phyloP scores from a whole-genome alignment of 257 asterid species.

The Capsicum rhomboideum region DNA sequence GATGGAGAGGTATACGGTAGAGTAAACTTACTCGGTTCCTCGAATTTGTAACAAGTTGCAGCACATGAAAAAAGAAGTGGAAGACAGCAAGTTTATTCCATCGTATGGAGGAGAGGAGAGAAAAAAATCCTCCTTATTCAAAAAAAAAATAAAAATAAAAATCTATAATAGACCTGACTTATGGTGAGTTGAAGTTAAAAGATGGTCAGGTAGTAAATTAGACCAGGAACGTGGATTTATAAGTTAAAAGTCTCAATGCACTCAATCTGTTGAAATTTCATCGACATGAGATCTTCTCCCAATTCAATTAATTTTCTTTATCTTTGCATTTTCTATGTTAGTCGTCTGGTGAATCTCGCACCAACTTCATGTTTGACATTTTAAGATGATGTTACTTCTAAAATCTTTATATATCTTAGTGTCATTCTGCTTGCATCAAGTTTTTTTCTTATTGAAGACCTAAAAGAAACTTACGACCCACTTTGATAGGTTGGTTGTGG shows the following conservation, averaged over 20 bases:
- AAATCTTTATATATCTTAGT: too few species aligned
- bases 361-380: not conserved
- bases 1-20: not conserved
- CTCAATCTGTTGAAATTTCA: not conserved
- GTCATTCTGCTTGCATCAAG: too few species aligned
- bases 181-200: not conserved
- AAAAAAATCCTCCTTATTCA: not conserved
- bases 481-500: not conserved
- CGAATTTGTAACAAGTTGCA: not conserved
- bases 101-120: not conserved
- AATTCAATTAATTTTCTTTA: not conserved
- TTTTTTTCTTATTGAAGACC: not conserved
- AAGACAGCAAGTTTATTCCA: not conserved
- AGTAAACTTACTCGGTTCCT: not conserved
- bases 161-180: not conserved
- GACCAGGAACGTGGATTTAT: not conserved
- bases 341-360: not conserved
- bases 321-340: not conserved
- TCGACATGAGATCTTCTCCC: not conserved
- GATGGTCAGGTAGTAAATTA: not conserved
- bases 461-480: not conserved
- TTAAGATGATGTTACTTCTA: not conserved
- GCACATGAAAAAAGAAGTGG: not conserved
- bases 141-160: not conserved
- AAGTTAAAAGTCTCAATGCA: too few species aligned